Evolutionary conservation across 2,329 filamentous ascomycete species (phyloP), one percentile per base, ranked within the genome.

Genomic region (Ceratocystis variospora): DNA sequence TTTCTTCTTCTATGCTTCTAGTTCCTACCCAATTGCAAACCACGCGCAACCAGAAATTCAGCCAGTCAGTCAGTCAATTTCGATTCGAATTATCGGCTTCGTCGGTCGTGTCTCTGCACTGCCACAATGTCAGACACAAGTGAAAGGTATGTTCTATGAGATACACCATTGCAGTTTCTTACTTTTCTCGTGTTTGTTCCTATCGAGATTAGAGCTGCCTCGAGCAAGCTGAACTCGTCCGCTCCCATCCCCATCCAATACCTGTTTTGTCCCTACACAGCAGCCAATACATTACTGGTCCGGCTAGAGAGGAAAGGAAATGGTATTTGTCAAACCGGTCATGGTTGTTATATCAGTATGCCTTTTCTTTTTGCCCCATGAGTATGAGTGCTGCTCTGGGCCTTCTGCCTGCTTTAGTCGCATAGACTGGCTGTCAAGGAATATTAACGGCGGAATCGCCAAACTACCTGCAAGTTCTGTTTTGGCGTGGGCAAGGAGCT

Each of bases 51-150:
- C 4, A 41, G 10, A 41, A n/a, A 44, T 46, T n/a, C 61, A 61
- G 37, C 33, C 17, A 19, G 37, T 17, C 37, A 19, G 37, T 17
- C 37, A 31, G 12, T 63, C 25, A 12, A 63, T 63, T 17, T 22
- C 61, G 12, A 7, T 45, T 12, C 12, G n/a, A 33, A 31, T 25
- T 7, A 31, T 31, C 53, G 53, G 53, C 53, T 59, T 63, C 41
- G n/a, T 17, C 64, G 46, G 44, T 53, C 45, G 31, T 50, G 46
- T 61, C 44, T 53, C 50, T 67, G 66, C 66, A 67, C 66, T 63
- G 66, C 66, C 71, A 72, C 68, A 68, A 76, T 76, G 75, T 76
- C 74, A 63, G 75, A 76, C 41, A 69, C 71, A 63, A 73, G 73
- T 67, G 74, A 75, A 45, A 74, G 72, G 75, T 76, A 73, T 70